Evolutionary conservation across 768 basidiomycete genomes (phyloP), one percentile per base, ranked within the genome.

Genomic region (Hericium rajendrae): DNA sequence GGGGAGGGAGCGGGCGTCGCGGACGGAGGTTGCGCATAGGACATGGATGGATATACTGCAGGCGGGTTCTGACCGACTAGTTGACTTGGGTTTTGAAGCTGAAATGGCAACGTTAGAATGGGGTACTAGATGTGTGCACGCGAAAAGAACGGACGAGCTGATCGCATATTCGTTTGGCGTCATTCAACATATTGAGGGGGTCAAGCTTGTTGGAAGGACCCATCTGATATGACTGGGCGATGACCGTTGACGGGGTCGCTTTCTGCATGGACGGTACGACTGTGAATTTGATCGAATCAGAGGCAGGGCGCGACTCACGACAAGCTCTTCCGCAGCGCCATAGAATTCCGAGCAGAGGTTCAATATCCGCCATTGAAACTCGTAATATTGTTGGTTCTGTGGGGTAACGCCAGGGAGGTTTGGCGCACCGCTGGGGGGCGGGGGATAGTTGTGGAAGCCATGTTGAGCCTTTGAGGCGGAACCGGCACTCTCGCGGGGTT

Each of bases 301-400:
- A 39, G 57, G 26, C 49, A 51, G 38, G 41, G 58, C 51, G 53
- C 38, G 60, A 80, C 86, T 69, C 69, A 91, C 88, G 58, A 91
- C 78, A 49, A 91, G 79, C 69, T 91, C 88, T 69, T 90, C 88
- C 16, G 88, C 88, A 6, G 88, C 88, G 26, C 82, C 84, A 71
- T 91, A 91, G 67, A 91, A 91, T 67, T 91, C 89, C 1, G 86
- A 83, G 69, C 88, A 91, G 41, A 91, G 73, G 65, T 88, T 88
- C 57, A 91, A 69, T 41, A 89, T 81, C 55, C 87, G 82, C 88
- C 88, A 91, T 67, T 91, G 88, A 65, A 91, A 91, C 66, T 91
- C 87, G 69, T 88, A 88, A 68, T 88, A 90, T 64, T 84, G 82
- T 60, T 88, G 84, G 66, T 87, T 87, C 61, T 84, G 81, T 2